These are phyloP conservation scores for Eucalyptus guilfoylei DNA, from an alignment of 345 rosid genomes.

Conservation along the genomic window DNA sequence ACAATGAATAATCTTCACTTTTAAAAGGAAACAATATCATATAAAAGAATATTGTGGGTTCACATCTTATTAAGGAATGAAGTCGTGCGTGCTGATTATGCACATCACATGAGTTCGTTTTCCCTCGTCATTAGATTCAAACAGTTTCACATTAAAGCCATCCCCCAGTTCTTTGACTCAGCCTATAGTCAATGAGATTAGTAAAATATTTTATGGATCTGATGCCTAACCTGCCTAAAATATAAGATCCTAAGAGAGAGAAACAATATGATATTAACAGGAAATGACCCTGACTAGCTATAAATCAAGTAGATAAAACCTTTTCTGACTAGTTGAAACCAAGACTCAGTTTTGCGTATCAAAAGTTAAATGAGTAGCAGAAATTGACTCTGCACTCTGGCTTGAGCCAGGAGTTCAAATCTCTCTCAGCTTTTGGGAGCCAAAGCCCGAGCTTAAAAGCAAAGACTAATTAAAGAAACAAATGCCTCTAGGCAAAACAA, in stretches of 20 bases:
- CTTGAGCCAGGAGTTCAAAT: not conserved
- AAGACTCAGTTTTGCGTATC: not conserved
- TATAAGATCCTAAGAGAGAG: not conserved
- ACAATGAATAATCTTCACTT: too few species aligned
- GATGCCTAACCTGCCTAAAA: not conserved
- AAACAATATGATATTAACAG: not conserved
- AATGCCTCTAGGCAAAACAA: not conserved
- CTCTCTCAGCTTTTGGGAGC: not conserved
- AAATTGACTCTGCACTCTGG: not conserved
- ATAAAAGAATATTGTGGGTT: not conserved
- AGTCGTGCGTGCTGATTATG: not conserved
- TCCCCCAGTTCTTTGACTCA: not conserved
- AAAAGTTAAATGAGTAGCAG: not conserved
- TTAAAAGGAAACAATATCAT: not conserved
- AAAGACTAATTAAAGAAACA: not conserved
- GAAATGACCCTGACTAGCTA: not conserved
- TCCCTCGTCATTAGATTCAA: accelerated
- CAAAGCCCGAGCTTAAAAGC: not conserved
- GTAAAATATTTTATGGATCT: too few species aligned
- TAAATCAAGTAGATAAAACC: not conserved
- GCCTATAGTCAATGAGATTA: not conserved
- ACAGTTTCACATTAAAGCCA: not conserved
- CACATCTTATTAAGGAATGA: not conserved
- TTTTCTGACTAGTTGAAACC: not conserved
- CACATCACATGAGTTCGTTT: not conserved